Conservation (phyloP, 179 eudicot genomes). For the Heliamphora pulchella region DNA sequence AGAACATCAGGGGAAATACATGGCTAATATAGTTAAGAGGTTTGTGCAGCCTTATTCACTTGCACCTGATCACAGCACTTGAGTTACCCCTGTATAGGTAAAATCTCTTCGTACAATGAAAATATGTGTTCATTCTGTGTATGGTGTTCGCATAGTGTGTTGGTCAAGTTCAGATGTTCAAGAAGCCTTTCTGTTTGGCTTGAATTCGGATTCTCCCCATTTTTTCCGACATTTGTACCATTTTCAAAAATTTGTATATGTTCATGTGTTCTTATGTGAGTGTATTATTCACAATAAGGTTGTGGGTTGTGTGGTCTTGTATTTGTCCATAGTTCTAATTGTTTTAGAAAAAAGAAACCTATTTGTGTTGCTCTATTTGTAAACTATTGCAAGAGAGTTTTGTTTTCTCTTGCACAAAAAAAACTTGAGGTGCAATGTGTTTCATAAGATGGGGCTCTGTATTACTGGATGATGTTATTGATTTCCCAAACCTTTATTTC, state of each 20-base stretch:
- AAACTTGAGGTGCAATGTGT: too few species aligned
- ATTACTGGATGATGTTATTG: too few species aligned
- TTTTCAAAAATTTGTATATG: background rate
- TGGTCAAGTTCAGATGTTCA: background rate
- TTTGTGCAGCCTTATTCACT: conserved; percentile 26
- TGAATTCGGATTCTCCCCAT: background rate
- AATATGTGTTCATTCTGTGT: background rate
- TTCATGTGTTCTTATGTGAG: background rate
- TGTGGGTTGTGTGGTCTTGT: conserved; percentile 9
- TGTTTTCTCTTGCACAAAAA: too few species aligned
- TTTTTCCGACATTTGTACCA: background rate
- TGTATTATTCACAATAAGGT: conserved; percentile 10
- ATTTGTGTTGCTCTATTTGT: too few species aligned
- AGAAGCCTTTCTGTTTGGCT: background rate
- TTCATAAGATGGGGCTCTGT: too few species aligned
- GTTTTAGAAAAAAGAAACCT: background rate
- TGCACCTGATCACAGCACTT: background rate
- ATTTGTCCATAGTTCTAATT: background rate
- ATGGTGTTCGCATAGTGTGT: background rate
- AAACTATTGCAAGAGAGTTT: too few species aligned
- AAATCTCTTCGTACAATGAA: background rate
- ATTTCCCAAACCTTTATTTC: too few species aligned
- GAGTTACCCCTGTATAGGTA: background rate
- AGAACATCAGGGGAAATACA: conserved; percentile 59
- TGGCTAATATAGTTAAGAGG: conserved; percentile 59